Conservation (phyloP, 164 flowering plant genomes). For the Vitis labrusca region DNA sequence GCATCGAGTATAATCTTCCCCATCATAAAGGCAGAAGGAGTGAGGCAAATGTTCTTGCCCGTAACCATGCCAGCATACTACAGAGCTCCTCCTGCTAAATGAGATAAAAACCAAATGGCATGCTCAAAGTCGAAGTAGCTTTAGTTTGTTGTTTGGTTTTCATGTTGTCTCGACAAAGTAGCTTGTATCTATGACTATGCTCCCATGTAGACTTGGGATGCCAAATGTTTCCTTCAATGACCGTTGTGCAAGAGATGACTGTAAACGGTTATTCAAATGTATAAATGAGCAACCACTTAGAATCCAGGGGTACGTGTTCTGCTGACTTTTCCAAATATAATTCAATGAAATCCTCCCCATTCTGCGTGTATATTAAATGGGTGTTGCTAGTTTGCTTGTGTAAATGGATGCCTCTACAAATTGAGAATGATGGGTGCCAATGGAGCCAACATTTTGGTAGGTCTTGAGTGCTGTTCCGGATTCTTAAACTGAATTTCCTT, state of each 20-base stretch:
- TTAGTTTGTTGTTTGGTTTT: neutral
- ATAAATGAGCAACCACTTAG: neutral
- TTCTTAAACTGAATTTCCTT: neutral
- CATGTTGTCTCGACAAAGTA: neutral
- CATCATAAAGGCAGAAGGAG: constrained; percentile 75
- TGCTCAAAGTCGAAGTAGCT: neutral
- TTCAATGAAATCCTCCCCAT: too few species aligned
- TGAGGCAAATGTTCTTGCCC: constrained; percentile 85
- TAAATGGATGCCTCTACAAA: neutral
- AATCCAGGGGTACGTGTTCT: neutral
- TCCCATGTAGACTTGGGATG: too few species aligned
- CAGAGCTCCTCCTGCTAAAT: constrained; percentile 46
- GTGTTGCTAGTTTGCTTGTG: too few species aligned
- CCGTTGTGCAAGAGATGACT: neutral
- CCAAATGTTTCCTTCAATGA: neutral
- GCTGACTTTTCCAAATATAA: too few species aligned
- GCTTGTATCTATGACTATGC: neutral
- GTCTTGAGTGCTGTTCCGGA: neutral
- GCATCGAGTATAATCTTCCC: constrained; percentile 78
- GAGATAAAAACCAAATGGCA: neutral
- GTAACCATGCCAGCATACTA: constrained; percentile 63
- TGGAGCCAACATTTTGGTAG: neutral
- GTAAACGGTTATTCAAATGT: neutral
- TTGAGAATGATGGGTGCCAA: neutral
- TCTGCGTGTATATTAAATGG: too few species aligned